These are phyloP conservation scores for Papiliotrema fonsecae DNA, from an alignment of 1,284 basidiomycete genomes.

Conservation along the genomic window DNA sequence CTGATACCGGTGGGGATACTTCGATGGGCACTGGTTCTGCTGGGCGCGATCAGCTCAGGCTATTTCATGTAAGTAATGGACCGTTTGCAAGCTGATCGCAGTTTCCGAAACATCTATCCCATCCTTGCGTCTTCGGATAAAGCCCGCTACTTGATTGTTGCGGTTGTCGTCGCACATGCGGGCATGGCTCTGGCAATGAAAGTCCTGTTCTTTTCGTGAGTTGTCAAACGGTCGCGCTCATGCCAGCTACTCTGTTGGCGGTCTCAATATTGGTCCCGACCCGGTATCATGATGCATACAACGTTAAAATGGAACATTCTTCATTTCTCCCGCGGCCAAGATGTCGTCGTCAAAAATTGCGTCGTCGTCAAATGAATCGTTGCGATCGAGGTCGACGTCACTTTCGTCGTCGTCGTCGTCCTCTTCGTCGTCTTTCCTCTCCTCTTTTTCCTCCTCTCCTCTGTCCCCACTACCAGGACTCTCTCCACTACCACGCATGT, in stretches of 20 bases:
- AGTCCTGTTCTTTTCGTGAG: conserved; percentile 77
- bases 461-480: conserved; percentile 23
- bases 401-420: conserved; percentile 25
- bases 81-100: conserved; percentile 5
- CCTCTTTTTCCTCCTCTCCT: conserved; percentile 19
- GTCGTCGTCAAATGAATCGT: conserved; percentile 38
- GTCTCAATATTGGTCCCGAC: conserved; percentile 34
- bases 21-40: conserved; percentile 69
- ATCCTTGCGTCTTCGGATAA: conserved; percentile 77
- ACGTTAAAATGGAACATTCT: conserved; percentile 65
- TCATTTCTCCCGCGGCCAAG: conserved; percentile 75
- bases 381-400: conserved; percentile 11
- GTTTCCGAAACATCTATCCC: conserved; percentile 75
- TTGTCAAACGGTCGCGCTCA: neutral
- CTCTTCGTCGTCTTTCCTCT: conserved; percentile 38
- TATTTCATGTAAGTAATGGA: conserved; percentile 62
- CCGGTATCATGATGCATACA: conserved; percentile 11
- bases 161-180: conserved; percentile 64
- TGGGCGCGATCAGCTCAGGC: conserved; percentile 69
- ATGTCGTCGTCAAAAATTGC: conserved; percentile 68
- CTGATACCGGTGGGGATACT: conserved; percentile 72
- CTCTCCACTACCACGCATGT: conserved; percentile 1
- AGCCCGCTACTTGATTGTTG: conserved; percentile 69
- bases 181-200: conserved; percentile 77
- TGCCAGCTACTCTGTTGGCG: conserved; percentile 25